Percentiles rank a stretch among this genome's conserved stretches.
These are phyloP conservation scores for Thymus quinquecostatus DNA, from an alignment of 257 asterid genomes.

Conservation along the genomic window DNA sequence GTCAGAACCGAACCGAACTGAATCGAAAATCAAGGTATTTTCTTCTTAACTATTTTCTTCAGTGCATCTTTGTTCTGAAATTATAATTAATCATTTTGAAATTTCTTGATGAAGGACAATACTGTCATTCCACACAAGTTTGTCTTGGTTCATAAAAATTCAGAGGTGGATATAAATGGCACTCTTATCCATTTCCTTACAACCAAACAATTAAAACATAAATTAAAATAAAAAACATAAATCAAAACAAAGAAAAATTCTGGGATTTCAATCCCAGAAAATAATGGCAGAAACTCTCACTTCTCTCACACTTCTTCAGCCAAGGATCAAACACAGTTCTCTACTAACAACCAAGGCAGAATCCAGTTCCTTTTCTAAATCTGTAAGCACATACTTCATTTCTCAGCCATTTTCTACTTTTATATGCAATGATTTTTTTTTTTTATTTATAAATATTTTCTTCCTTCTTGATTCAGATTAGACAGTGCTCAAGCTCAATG, in stretches of 20 bases:
- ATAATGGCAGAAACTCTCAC: slow-evolving; percentile 65
- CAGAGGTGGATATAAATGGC: slow-evolving; percentile 59
- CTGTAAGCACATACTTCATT: slow-evolving; percentile 37
- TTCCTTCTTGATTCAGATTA: slow-evolving; percentile 41
- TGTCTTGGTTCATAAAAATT: slow-evolving; percentile 26
- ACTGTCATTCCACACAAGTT: slow-evolving; percentile 22
- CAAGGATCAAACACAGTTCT: slow-evolving; percentile 32
- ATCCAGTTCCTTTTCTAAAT: slow-evolving; percentile 37
- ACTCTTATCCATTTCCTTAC: slow-evolving; percentile 53
- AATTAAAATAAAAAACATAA: background rate
- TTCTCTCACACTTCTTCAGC: slow-evolving; percentile 49
- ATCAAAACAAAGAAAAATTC: slow-evolving; percentile 1
- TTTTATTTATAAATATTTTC: background rate
- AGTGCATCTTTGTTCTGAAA: no score
- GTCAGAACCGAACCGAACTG: no score
- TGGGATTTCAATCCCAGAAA: background rate
- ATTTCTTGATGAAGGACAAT: slow-evolving; percentile 9
- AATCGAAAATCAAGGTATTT: no score
- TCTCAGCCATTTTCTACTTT: background rate
- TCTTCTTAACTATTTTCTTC: no score
- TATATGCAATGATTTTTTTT: background rate
- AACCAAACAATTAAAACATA: slow-evolving; percentile 1
- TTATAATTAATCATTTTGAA: no score
- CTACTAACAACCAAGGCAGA: slow-evolving; percentile 32
- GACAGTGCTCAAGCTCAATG: slow-evolving; percentile 42